These are phyloP conservation scores for Diutina mesorugosa DNA, from an alignment of 1,139 yeast genomes.

Conservation along the genomic window DNA sequence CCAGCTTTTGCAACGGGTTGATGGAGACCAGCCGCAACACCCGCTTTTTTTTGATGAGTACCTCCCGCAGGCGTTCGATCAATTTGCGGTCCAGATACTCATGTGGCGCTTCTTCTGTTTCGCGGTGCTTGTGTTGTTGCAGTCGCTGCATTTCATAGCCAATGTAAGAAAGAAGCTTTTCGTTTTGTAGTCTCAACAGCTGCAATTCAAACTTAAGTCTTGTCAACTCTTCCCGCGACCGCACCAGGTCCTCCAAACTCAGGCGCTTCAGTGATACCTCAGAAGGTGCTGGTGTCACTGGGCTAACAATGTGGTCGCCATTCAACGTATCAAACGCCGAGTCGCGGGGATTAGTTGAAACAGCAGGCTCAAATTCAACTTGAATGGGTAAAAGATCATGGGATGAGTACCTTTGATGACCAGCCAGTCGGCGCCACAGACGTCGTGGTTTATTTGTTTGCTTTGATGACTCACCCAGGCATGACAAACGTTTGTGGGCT, in stretches of 20 bases:
- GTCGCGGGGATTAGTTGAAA: not conserved
- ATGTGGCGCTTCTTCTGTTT: constrained; percentile 13
- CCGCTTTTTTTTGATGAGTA: constrained; percentile 30
- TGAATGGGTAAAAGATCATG: constrained; percentile 33
- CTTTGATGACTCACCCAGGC: not conserved
- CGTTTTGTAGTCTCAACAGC: constrained; percentile 41
- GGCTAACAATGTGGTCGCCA: not conserved
- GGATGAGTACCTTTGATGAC: constrained; percentile 29
- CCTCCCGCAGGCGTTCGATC: constrained; percentile 29
- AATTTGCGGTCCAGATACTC: constrained; percentile 46
- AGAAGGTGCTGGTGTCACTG: not conserved
- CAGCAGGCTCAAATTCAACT: constrained; percentile 27
- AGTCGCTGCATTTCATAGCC: constrained; percentile 41
- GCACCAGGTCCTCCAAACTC: not conserved
- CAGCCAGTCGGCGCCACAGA: constrained; percentile 3
- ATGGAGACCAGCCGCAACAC: constrained; percentile 33
- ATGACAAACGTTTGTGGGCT: constrained; percentile 3
- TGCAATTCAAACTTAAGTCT: constrained; percentile 41
- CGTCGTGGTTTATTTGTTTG: not conserved
- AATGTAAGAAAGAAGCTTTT: constrained; percentile 41
- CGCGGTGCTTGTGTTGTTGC: not conserved
- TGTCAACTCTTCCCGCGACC: constrained; percentile 37
- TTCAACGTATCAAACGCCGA: constrained; percentile 2
- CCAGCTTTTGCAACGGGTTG: constrained; percentile 12
- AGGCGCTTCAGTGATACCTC: not conserved